These are phyloP conservation scores for Henningerozyma blattae DNA, from an alignment of 805 yeast genomes.

Conservation along the genomic window DNA sequence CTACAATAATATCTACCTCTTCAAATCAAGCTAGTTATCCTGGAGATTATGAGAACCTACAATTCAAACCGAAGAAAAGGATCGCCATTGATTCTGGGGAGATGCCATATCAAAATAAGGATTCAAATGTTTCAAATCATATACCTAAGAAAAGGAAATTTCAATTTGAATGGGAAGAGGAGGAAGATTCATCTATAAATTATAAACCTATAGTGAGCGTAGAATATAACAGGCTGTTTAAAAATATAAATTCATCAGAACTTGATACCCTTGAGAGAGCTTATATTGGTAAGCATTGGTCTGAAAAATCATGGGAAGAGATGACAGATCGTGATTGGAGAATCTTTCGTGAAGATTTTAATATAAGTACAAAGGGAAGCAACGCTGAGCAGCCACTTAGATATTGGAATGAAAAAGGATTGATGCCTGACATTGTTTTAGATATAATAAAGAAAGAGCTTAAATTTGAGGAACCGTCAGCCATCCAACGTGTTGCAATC, in stretches of 20 bases:
- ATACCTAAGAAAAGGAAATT: conserved; percentile 28
- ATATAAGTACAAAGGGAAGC: conserved; percentile 43
- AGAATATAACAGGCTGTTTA: conserved; percentile 7
- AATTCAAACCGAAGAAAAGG: too few relatives aligned
- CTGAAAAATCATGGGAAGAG: conserved; percentile 42
- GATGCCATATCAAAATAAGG: too few relatives aligned
- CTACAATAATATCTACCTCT: too few relatives aligned
- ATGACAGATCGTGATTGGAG: conserved; percentile 90
- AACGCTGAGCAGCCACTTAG: conserved; percentile 46
- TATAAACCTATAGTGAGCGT: conserved; percentile 31
- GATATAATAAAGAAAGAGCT: conserved; percentile 27
- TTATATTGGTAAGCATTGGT: conserved; percentile 41
- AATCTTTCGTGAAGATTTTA: conserved; percentile 65
- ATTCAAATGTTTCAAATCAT: too few relatives aligned
- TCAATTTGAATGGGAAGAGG: conserved; percentile 55
- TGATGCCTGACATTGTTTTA: conserved; percentile 32
- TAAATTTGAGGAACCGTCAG: conserved; percentile 62
- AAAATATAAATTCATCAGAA: conserved; percentile 2
- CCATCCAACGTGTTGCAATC: conserved; percentile 82
- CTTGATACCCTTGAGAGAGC: conserved; percentile 7
- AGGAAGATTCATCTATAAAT: conserved; percentile 49
- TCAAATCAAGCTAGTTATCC: too few relatives aligned
- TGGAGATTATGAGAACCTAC: too few relatives aligned
- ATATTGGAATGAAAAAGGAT: conserved; percentile 52
- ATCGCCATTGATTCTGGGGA: too few relatives aligned